A percentile compares a stretch with the other conserved stretches of the same genome.
phyloP scores from a whole-genome alignment of 2,329 filamentous ascomycete species.

The Trichophyton verrucosum region DNA sequence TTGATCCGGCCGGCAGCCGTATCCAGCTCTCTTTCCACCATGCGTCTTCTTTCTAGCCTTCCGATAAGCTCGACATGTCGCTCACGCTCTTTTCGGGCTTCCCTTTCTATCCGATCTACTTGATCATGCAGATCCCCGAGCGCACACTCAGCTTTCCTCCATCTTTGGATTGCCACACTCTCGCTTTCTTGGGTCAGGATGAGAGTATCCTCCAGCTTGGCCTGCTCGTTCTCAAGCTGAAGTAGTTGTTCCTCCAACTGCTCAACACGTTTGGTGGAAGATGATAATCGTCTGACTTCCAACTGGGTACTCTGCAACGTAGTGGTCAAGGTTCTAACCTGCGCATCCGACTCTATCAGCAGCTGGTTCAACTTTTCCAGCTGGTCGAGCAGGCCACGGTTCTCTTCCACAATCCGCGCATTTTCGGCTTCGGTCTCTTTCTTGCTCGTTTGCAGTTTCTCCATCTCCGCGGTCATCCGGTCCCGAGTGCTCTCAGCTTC shows the following conservation, averaged over 20 bases:
- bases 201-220: slow-evolving; percentile 55
- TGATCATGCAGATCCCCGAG: slow-evolving; percentile 73
- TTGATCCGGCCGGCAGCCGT: slow-evolving; percentile 69
- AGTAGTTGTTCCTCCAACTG: slow-evolving; percentile 70
- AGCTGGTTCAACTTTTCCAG: slow-evolving; percentile 71
- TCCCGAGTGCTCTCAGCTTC: slow-evolving; percentile 77
- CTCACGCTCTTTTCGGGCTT: slow-evolving; percentile 66
- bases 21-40: slow-evolving; percentile 69
- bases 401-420: slow-evolving; percentile 67
- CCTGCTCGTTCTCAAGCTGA: slow-evolving; percentile 70
- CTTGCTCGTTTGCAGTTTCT: slow-evolving; percentile 63
- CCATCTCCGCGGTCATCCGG: slow-evolving; percentile 60
- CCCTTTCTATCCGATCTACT: slow-evolving; percentile 75
- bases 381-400: slow-evolving; percentile 66
- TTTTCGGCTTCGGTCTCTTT: slow-evolving; percentile 63
- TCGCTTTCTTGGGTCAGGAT: slow-evolving; percentile 59
- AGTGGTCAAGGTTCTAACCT: slow-evolving; percentile 63
- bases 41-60: slow-evolving; percentile 71
- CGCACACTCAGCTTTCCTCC: slow-evolving; percentile 71
- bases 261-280: slow-evolving; percentile 59
- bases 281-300: slow-evolving; percentile 61
- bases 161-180: slow-evolving; percentile 65
- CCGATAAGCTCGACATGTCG: slow-evolving; percentile 68
- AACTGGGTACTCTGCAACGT: slow-evolving; percentile 66
- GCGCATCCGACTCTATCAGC: slow-evolving; percentile 67